Base-by-base conservation (phyloP, 2,329 filamentous ascomycete genomes). In the Alternaria longipes region DNA sequence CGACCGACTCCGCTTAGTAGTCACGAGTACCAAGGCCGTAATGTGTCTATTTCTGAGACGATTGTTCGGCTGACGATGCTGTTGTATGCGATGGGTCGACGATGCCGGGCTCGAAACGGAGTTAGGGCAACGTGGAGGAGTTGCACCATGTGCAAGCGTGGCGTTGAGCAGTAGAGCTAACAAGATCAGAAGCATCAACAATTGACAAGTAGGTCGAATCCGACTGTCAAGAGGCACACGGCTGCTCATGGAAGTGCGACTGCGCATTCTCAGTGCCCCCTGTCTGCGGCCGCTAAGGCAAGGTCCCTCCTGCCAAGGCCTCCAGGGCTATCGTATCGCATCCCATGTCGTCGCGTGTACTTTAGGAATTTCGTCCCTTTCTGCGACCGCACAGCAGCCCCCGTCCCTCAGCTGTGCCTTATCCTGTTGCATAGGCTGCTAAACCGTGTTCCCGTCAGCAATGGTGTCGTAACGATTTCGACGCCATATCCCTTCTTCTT, bases 401-500 rank as follows among this genome's bases (percentile, higher is more conserved):
- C 46, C 46, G 22, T 22, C 20, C 16, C 46, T 24, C 44, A 28
- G 50, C 44, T 41, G 44, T 34, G 49, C 53, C 26, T 28, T 32
- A 18, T 2, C n/a, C 59, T 42, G 11, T 24, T 51, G 36, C 30
- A 52, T 26, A 56, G 30, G 44, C 24, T 26, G 22, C 32, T 22
- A 2, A 38, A 18, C 34, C 34, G 38, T 30, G 30, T 42, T 36
- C 24, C 53, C 51, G 22, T 45, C 60, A 67, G 62, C 66, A 56
- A 70, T 70, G 68, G 32, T 60, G 53, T 40, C 57, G 18, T 70
- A 70, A 60, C 58, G 45, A 55, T 45, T 50, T 38, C 22, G n/a
- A 56, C 54, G 45, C 24, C 55, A 47, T 42, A 30, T 30, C 42
- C 32, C 32, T 18, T 28, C 36, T 22, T 28, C 36, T 22, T 28